Conservation (phyloP, 768 basidiomycete species). For the Lactifluus subvellereus region DNA sequence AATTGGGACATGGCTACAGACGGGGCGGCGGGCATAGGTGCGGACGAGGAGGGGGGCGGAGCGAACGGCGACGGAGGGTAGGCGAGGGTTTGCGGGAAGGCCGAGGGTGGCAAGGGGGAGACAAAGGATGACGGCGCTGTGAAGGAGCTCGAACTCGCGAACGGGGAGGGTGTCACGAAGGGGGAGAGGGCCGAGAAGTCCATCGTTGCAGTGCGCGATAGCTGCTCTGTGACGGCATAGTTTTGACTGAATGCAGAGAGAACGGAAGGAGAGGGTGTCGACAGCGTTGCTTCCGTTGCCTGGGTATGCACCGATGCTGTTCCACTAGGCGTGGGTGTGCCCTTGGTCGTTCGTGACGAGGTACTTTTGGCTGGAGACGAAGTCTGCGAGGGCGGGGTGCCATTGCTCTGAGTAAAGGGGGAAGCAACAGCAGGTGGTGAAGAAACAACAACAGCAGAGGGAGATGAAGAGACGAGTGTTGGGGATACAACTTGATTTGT, state of each 20-base stretch:
- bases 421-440: neutral
- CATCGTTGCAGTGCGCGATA: constrained; percentile 8
- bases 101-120: neutral
- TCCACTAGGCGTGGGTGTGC: neutral
- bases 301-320: neutral
- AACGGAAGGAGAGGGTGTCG: constrained; percentile 4
- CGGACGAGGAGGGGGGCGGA: neutral
- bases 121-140: constrained; percentile 16
- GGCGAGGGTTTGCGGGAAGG: constrained; percentile 8
- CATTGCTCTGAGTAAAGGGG: neutral
- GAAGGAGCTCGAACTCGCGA: constrained; percentile 1
- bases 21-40: neutral
- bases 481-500: neutral
- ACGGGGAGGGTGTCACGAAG: constrained; percentile 12
- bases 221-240: neutral
- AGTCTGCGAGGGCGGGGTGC: neutral
- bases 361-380: constrained; percentile 1
- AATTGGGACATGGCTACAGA: constrained; percentile 12
- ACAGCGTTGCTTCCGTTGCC: neutral
- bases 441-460: neutral
- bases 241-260: constrained; percentile 18
- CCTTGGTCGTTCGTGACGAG: neutral
- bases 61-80: constrained; percentile 20
- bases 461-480: neutral
- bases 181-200: constrained; percentile 18